Conservation (phyloP, 805 yeast genomes). For the Pichia kluyveri region DNA sequence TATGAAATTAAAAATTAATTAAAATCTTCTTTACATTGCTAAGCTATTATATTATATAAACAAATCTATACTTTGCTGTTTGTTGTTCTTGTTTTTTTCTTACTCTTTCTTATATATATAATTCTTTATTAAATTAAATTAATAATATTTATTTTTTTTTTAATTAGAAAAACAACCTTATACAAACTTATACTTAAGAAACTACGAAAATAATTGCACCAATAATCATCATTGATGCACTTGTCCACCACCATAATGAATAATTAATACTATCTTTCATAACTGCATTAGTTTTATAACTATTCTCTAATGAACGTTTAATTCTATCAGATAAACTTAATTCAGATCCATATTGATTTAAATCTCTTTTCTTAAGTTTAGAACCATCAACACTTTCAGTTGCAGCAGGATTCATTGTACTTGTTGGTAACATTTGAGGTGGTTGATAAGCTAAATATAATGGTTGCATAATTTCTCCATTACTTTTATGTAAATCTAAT, state of each 20-base stretch:
- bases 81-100: too few relatives aligned
- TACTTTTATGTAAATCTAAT: constrained; percentile 64
- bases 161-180: too few relatives aligned
- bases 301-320: constrained; percentile 71
- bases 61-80: too few relatives aligned
- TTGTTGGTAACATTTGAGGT: constrained; percentile 92
- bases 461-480: constrained; percentile 79
- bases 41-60: too few relatives aligned
- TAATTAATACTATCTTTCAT: constrained; percentile 30
- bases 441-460: constrained; percentile 88
- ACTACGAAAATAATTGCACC: constrained; percentile 22
- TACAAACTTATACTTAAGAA: too few relatives aligned
- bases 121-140: too few relatives aligned
- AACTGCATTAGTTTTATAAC: constrained; percentile 67
- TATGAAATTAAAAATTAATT: constrained; percentile 66
- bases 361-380: constrained; percentile 4
- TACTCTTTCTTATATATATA: too few relatives aligned
- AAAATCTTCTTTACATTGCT: too few relatives aligned
- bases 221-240: constrained; percentile 31
- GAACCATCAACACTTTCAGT: constrained; percentile 11
- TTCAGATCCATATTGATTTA: constrained; percentile 15
- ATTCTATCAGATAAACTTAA: constrained; percentile 33
- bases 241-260: constrained; percentile 49
- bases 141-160: too few relatives aligned
- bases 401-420: constrained; percentile 77